A percentile compares a stretch with the other conserved stretches of the same genome.
Evolutionary conservation across 192 early-diverging fungal species (phyloP).

Genomic region (Coemansia sp.): DNA sequence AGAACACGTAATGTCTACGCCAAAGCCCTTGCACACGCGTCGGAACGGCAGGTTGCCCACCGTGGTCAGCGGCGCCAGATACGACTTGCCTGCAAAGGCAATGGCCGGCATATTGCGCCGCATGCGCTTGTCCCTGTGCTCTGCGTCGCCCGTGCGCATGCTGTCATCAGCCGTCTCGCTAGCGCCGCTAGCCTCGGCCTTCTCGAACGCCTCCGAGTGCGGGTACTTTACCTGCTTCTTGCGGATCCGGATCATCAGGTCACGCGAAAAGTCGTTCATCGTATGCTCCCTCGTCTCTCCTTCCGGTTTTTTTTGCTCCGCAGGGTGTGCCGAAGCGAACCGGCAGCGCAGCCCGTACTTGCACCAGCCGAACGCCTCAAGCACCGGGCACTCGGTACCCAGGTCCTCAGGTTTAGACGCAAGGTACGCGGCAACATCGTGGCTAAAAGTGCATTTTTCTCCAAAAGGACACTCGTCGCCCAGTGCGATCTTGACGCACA

Average conservation of each 20-base stretch:
- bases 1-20: conserved; percentile 94
- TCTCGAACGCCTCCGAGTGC: conserved; percentile 37
- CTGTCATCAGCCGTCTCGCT: conserved; percentile 9
- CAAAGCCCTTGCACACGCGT: conserved; percentile 87
- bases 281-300: conserved; percentile 5
- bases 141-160: conserved; percentile 23
- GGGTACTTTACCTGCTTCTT: conserved; percentile 45
- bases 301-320: conserved; percentile 34
- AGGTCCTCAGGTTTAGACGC: conserved; percentile 73
- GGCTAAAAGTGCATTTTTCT: conserved; percentile 69
- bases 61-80: conserved; percentile 94
- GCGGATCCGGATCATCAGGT: conserved; percentile 30
- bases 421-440: conserved; percentile 76
- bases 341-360: conserved; percentile 64
- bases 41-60: conserved; percentile 98
- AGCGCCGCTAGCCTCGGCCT: conserved; percentile 24
- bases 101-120: conserved; percentile 19
- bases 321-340: conserved; percentile 53
- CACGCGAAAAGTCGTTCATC: conserved; percentile 20
- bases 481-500: conserved; percentile 56
- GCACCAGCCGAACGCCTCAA: conserved; percentile 70
- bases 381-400: conserved; percentile 64
- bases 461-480: conserved; percentile 55
- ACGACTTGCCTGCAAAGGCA: conserved; percentile 84
- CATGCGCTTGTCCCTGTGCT: conserved; percentile 19